Conservation (phyloP, 2,329 filamentous ascomycete species). For the Pseudogymnoascus sp. region DNA sequence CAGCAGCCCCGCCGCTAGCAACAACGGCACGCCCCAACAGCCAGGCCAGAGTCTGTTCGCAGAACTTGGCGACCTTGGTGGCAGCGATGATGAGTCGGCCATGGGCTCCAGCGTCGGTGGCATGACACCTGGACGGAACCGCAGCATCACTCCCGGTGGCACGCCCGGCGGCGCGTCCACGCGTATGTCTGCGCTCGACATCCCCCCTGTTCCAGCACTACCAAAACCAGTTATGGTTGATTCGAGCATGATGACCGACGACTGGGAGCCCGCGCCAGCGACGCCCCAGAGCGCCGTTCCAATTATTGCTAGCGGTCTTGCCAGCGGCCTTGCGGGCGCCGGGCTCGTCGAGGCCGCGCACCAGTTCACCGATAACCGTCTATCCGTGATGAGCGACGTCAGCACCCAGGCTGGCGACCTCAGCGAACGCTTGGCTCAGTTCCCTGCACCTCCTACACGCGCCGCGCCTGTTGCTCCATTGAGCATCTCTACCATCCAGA, state of each 20-base stretch:
- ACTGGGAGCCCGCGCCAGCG: constrained; percentile 35
- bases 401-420: constrained; percentile 24
- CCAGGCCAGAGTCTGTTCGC: constrained; percentile 75
- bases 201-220: constrained; percentile 41
- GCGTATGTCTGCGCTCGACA: constrained; percentile 26
- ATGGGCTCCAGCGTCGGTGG: constrained; percentile 28
- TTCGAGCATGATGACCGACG: constrained; percentile 53
- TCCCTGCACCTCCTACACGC: constrained; percentile 45
- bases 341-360: constrained; percentile 17
- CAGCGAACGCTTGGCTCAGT: constrained; percentile 44
- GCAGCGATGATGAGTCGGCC: constrained; percentile 56
- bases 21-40: constrained; percentile 39
- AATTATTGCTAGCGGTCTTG: constrained; percentile 11
- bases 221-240: constrained; percentile 50
- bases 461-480: constrained; percentile 19
- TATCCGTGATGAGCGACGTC: constrained; percentile 10
- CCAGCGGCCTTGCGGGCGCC: constrained; percentile 10
- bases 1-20: constrained; percentile 52
- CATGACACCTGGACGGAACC: constrained; percentile 42
- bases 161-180: constrained; percentile 19
- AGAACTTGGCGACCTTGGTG: constrained; percentile 72
- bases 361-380: constrained; percentile 8
- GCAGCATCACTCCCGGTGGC: constrained; percentile 42
- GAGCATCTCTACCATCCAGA: constrained; percentile 26
- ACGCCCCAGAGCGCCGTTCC: constrained; percentile 20